Base-by-base conservation (phyloP, 805 yeast genomes). In the Starmerella geochares region DNA sequence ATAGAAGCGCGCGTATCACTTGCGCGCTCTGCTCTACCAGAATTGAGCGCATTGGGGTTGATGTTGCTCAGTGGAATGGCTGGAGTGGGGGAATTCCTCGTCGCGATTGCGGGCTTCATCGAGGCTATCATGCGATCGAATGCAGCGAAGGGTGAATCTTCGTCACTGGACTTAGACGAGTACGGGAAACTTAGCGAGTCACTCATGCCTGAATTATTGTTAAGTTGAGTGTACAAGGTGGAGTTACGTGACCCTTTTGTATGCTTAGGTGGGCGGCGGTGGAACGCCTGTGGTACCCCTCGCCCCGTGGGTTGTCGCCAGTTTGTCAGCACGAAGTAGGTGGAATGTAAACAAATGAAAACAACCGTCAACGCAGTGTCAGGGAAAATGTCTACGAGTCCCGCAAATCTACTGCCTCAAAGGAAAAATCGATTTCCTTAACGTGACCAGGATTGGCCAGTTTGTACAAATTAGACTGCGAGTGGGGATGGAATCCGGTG, bases 401-500 rank as follows among this genome's bases (percentile, higher is more conserved):
- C 14, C 83, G 65, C 53, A 80, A 58, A 61, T 80, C 85, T 31
- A 69, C 69, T 3, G 71, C 62, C 20, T 67, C 38, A 19, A 59
- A 50, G 4, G 39, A 47, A 25, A 45, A 53, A 16, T 53, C 52
- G 25, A 49, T 23, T 32, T 54, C 52, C 20, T 29, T 33, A 46
- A 54, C 52, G 46, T 57, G 61, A 28, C 58, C 59, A 5, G 46
- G 58, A 9, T 42, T 31, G 1, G 60, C 60, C 13, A 40, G 48
- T 16, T 25, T 74, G 60, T 80, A 80, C 9, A 80, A 55, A 47
- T 74, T 62, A 24, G 59, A 55, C 51, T 78, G 80, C 14, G 70
- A 66, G 59, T 80, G 85, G 1, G 82, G 83, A 62, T 80, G 86
- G 64, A 80, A 80, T 17, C 69, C 62, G 6, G 78, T 78, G 2